These are phyloP conservation scores for Flaveria brownii DNA, from an alignment of 129 eudicot species.

Conservation along the genomic window DNA sequence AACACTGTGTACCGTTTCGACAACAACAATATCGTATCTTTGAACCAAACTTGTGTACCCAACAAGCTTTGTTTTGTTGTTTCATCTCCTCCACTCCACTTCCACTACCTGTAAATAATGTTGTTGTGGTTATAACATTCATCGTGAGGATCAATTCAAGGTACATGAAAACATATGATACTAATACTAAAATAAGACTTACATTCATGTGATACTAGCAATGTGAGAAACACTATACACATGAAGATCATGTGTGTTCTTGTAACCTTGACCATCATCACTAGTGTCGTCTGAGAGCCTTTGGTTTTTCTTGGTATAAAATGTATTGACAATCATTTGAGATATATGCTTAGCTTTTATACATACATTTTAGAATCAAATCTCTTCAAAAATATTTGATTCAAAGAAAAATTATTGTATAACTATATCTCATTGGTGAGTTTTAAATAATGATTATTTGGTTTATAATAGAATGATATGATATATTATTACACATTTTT, in stretches of 20 bases:
- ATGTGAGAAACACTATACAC: slow-evolving; percentile 13
- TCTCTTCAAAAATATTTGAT: not conserved
- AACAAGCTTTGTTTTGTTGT: not conserved
- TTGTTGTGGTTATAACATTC: not conserved
- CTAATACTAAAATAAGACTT: not conserved
- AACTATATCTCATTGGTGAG: no score
- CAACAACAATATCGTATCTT: slow-evolving; percentile 12
- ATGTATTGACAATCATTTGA: not conserved
- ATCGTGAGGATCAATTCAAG: not conserved
- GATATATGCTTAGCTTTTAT: not conserved
- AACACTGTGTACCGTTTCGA: slow-evolving; percentile 1
- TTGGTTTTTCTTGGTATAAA: not conserved
- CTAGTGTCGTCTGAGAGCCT: not conserved
- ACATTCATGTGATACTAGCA: slow-evolving; percentile 23
- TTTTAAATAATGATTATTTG: no score
- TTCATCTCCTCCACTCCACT: slow-evolving; percentile 1
- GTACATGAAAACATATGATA: not conserved
- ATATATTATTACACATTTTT: no score
- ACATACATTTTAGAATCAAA: not conserved
- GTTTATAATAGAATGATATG: no score
- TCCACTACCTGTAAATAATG: not conserved
- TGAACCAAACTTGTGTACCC: not conserved
- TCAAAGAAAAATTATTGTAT: not conserved
- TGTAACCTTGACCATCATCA: slow-evolving; percentile 5
- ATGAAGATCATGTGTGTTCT: slow-evolving; percentile 5